Base-by-base conservation (phyloP, 2,329 filamentous ascomycete species). In the Cercospora canescens region DNA sequence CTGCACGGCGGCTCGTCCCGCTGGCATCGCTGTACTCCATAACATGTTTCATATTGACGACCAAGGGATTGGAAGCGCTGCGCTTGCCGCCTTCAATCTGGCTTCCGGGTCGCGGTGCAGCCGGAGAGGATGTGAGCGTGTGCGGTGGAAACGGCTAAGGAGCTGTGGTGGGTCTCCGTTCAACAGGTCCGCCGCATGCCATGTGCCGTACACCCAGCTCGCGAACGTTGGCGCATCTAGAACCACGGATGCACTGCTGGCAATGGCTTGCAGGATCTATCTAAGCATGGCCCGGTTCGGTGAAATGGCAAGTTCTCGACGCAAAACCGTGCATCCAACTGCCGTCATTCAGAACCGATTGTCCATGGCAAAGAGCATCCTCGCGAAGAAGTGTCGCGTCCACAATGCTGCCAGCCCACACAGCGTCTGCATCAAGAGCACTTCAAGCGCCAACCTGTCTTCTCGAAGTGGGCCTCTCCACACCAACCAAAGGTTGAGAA, bases 401-500 rank as follows among this genome's bases (percentile, higher is more conserved):
- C 97, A 92, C 66, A 99, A 81, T 21, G 94, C 95, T 48, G 92
- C 81, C n/a, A 96, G 78, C 7, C 95, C 95, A 68, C 91, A 86
- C 4, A 85, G 79, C 16, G 87, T 82, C 83, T 99, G 95, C 79
- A 97, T 86, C n/a, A 81, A 81, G 54, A 95, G 86, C 67, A 99
- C 85, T 77, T 95, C 92, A 76, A 88, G 82, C 28, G 93, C 92
- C 62, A 99, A 84, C 54, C 87, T 85, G 79, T 97, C 91, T 78
- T 99, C 95, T 68, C 91, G 87, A 84, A 96, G 87, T 2, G 95
- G 94, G 0, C 95, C 95, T 77, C 94, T 90, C 92, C 93, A 96
- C 60, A 98, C 92, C 68, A 99, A 83, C 94, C 94, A 99, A 63
- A 99, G 85, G 77, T 99, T 99, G 71, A 99, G 84, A 56, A 99